Percentiles rank a stretch among this genome's conserved stretches.
phyloP scores from a whole-genome alignment of 1,284 basidiomycete genomes.

The Sanguinoderma infundibulare region DNA sequence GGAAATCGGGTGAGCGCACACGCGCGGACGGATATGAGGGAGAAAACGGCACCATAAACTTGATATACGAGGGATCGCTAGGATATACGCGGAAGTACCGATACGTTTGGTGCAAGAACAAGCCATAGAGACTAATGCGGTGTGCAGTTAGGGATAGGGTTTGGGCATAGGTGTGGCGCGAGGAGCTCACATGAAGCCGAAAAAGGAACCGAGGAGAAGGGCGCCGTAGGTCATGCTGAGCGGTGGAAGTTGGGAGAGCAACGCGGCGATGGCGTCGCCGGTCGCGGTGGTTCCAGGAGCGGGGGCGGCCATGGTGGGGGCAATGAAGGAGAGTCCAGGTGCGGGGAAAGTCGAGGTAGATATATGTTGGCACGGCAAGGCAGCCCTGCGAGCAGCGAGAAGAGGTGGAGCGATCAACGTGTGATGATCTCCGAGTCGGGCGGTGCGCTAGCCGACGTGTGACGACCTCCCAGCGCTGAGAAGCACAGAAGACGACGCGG shows the following conservation, averaged over 20 bases:
- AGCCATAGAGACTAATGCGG: background rate
- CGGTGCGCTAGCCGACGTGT: too few relatives aligned
- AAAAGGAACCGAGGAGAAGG: background rate
- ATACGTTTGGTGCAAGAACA: conserved; percentile 8
- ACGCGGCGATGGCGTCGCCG: background rate
- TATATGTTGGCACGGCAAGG: background rate
- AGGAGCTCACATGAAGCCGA: conserved; percentile 3
- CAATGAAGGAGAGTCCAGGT: background rate
- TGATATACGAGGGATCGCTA: background rate
- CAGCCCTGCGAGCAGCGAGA: background rate
- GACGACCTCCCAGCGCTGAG: too few relatives aligned
- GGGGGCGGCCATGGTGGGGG: background rate
- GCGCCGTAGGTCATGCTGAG: background rate
- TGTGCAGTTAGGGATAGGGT: background rate
- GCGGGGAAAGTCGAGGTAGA: background rate
- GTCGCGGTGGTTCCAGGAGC: background rate
- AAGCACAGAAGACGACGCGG: too few relatives aligned
- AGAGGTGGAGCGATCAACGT: too few relatives aligned
- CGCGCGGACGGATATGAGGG: too few relatives aligned
- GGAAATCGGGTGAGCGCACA: background rate
- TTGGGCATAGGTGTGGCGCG: background rate
- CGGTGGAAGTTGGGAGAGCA: background rate
- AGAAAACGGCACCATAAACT: background rate
- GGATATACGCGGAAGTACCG: conserved; percentile 7
- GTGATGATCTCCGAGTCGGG: too few relatives aligned